Evolutionary conservation across 129 eudicot species (phyloP), one percentile per base, ranked within the genome.

Genomic region (Kitagawia praeruptora): DNA sequence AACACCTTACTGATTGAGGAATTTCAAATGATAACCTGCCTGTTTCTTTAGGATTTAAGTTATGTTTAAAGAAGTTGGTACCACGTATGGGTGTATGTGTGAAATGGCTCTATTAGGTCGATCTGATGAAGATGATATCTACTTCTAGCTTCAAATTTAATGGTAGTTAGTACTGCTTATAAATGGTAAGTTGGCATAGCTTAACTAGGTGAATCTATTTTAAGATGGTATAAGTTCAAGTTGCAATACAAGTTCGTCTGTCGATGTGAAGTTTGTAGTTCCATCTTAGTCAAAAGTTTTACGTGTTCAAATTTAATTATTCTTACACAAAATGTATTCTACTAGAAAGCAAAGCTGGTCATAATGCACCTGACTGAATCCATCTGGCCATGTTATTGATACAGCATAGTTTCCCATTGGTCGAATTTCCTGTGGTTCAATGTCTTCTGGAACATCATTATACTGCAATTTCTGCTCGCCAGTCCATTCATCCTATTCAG

Each of bases 351-450:
- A 41, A 54, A 66, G 58, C 38, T 31, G 61, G 46, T 63, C 41
- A 31, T 12, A 8, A 80, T 7, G 41, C 74, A 94, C 98, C 98
- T 92, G 96, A 83, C 83, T 90, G 85, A 96, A 96, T 66, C 99
- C 99, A 81, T 96, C 99, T 54, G 99, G 97, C 99, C 99, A 96
- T 71, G 96, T 88, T 79, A 96, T 96, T 53, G 96, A 89, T 27
- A 92, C 99, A 70, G 99, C 99, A 87, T 96, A 96, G 80, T 96
- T 96, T 69, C 99, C 99, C 99, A 96, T 92, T 0, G 99, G 98
- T 54, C 90, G 89, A 81, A 96, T 96, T 70, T 96, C 99, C 85
- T 90, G 93, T 25, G 99, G 99, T 82, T 96, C 98, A 77, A 96
- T 90, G 77, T 96, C 98, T 81, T 96, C 99, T 69, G 97, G 90